A percentile compares a stretch with the other conserved stretches of the same genome.
Evolutionary conservation across 2,329 filamentous ascomycete species (phyloP).

Genomic region (Penicillium sp.): DNA sequence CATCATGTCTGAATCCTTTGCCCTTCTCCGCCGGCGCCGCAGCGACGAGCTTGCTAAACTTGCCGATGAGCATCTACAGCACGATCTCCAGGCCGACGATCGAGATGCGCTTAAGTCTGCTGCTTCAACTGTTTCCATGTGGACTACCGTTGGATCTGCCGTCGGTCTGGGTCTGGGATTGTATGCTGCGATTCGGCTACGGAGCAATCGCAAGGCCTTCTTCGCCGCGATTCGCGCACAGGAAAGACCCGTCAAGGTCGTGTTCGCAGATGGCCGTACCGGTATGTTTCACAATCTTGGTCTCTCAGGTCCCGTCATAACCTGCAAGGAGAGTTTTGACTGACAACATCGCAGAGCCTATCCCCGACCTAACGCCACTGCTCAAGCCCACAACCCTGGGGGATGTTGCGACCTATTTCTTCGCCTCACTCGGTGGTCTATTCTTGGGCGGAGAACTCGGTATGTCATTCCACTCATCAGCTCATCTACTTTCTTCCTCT

Average conservation of each 20-base stretch:
- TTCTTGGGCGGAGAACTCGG: slow-evolving; percentile 66
- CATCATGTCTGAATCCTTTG: slow-evolving; percentile 49
- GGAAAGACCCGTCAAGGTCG: slow-evolving; percentile 64
- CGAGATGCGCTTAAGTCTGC: slow-evolving; percentile 61
- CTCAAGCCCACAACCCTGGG: slow-evolving; percentile 62
- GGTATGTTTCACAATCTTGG: slow-evolving; percentile 42
- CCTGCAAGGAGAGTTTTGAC: neutral
- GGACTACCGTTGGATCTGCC: slow-evolving; percentile 62
- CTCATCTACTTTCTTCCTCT: neutral
- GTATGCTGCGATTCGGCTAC: slow-evolving; percentile 60
- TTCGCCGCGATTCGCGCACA: slow-evolving; percentile 64
- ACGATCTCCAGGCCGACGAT: slow-evolving; percentile 62
- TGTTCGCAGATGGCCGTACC: slow-evolving; percentile 64
- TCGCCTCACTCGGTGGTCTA: slow-evolving; percentile 64
- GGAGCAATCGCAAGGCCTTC: slow-evolving; percentile 59
- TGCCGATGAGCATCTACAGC: slow-evolving; percentile 61
- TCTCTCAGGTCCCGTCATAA: neutral
- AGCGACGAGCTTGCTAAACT: slow-evolving; percentile 57
- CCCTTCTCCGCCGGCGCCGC: slow-evolving; percentile 51
- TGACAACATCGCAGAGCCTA: slow-evolving; percentile 50
- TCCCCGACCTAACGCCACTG: slow-evolving; percentile 64
- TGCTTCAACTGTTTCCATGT: slow-evolving; percentile 57
- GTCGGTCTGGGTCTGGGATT: slow-evolving; percentile 64
- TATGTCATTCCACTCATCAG: slow-evolving; percentile 6
- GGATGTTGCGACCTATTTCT: slow-evolving; percentile 65